Base-by-base conservation (phyloP, 2,329 filamentous ascomycete genomes). In the Scytalidium lignicola region DNA sequence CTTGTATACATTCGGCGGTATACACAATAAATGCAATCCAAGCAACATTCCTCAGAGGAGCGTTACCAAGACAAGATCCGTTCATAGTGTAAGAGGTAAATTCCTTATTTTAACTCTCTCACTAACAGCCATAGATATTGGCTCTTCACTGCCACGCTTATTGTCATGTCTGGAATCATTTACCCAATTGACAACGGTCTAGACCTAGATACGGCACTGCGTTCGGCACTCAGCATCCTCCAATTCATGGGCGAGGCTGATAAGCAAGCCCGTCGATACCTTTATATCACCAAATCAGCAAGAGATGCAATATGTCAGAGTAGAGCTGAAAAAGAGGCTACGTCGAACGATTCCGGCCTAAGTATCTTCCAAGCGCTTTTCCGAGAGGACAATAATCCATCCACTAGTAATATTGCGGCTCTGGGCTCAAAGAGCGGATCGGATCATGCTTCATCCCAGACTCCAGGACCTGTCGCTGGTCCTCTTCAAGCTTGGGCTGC, bases 121-220 rank as follows among this genome's bases (percentile, higher is more conserved):
- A n/a, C 15, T 21, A 43, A 26, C 26, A 17, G 18, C 6, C 23
- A 39, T 17, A 81, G 78, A 55, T 74, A 80, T 55, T 78, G 75
- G 47, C 67, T 81, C 40, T 80, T 80, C 51, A 68, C 76, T 3
- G 75, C 78, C 1, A 67, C 71, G 0, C 65, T 82, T 2, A 68
- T 80, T 32, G 65, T 80, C 3, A 62, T 79, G 42, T 76, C 74
- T 58, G 81, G 80, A 56, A 74, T 78, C 47, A 78, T 79, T 54
- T 72, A 70, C 6, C 67, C 65, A 1, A 62, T 80, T 21, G 75
- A 74, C 55, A 60, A 66, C 26, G 72, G 74, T n/a, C 61, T 67
- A 0, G 63, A 66, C 7, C 74, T 73, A 40, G 61, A 56, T 0
- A 57, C 57, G 17, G 67, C 67, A 1, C 68, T 75, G 32, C 50